phyloP scores from a whole-genome alignment of 306 rosid genomes.

The Boehmeria nivea region DNA sequence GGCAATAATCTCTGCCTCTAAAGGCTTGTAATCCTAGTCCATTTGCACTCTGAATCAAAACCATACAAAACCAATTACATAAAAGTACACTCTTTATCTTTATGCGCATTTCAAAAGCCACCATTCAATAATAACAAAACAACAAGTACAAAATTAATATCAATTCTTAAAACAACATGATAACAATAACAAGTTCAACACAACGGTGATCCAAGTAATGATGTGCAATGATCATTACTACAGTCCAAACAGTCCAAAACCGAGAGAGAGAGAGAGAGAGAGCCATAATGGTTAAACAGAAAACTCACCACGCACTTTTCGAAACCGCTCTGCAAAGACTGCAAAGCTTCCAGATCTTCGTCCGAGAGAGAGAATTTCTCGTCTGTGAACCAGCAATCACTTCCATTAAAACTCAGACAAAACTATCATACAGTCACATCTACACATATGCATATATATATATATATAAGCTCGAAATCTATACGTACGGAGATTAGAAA shows the following conservation, averaged over 20 bases:
- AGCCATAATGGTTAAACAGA: neutral
- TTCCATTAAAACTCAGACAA: slow-evolving; percentile 16
- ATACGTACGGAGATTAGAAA: slow-evolving; percentile 37
- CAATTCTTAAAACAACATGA: too few relatives aligned
- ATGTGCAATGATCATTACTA: too few relatives aligned
- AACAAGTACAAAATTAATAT: too few relatives aligned
- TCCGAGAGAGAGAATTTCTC: slow-evolving; percentile 42
- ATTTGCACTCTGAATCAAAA: slow-evolving; percentile 62
- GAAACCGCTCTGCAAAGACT: slow-evolving; percentile 54
- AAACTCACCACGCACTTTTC: slow-evolving; percentile 85
- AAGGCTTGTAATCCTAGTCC: slow-evolving; percentile 79
- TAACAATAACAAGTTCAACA: too few relatives aligned
- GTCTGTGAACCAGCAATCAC: slow-evolving; percentile 25
- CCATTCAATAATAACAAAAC: too few relatives aligned
- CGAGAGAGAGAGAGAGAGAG: neutral
- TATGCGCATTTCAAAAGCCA: too few relatives aligned
- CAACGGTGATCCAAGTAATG: too few relatives aligned
- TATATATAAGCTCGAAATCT: neutral
- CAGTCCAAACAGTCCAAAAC: neutral
- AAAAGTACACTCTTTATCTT: neutral
- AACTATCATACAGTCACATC: neutral
- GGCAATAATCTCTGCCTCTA: slow-evolving; percentile 54
- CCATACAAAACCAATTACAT: slow-evolving; percentile 4
- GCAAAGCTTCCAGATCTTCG: slow-evolving; percentile 63
- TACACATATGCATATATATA: neutral